phyloP scores from a whole-genome alignment of 441 rosid genomes.

The Bocquillonia castaneifolia region DNA sequence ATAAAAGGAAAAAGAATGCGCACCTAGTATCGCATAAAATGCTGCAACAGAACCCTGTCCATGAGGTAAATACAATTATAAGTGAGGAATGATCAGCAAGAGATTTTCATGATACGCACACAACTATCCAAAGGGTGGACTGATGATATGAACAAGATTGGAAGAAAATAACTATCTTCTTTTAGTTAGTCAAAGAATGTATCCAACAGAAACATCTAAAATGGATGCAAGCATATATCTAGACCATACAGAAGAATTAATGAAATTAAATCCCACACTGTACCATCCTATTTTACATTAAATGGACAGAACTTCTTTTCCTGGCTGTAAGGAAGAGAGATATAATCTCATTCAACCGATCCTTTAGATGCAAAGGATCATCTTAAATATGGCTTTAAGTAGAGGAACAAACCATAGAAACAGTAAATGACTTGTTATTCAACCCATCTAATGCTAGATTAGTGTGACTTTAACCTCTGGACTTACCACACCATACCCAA shows the following conservation, averaged over 20 bases:
- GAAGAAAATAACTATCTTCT: background rate
- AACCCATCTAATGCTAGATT: background rate
- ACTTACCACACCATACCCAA: slow-evolving; percentile 82
- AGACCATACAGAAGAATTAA: background rate
- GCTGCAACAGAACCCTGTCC: slow-evolving; percentile 65
- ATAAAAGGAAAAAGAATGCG: slow-evolving; percentile 24
- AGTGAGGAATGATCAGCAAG: slow-evolving; percentile 14
- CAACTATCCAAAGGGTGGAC: background rate
- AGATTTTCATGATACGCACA: slow-evolving; percentile 4
- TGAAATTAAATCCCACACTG: background rate
- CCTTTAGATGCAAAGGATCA: background rate
- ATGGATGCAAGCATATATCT: background rate
- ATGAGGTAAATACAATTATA: slow-evolving; percentile 16
- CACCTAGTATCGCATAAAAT: slow-evolving; percentile 61
- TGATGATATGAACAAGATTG: slow-evolving; percentile 1
- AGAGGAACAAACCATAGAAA: slow-evolving; percentile 1
- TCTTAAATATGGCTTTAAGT: background rate
- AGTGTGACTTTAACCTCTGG: slow-evolving; percentile 4
- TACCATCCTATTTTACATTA: background rate
- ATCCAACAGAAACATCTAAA: slow-evolving; percentile 2
- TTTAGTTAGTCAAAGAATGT: background rate
- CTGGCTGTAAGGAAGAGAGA: background rate
- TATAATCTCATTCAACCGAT: background rate
- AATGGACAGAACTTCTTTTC: background rate
- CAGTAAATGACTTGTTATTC: background rate